Evolutionary conservation across 306 rosid genomes (phyloP).

Genomic region (Cicer bijugum): DNA sequence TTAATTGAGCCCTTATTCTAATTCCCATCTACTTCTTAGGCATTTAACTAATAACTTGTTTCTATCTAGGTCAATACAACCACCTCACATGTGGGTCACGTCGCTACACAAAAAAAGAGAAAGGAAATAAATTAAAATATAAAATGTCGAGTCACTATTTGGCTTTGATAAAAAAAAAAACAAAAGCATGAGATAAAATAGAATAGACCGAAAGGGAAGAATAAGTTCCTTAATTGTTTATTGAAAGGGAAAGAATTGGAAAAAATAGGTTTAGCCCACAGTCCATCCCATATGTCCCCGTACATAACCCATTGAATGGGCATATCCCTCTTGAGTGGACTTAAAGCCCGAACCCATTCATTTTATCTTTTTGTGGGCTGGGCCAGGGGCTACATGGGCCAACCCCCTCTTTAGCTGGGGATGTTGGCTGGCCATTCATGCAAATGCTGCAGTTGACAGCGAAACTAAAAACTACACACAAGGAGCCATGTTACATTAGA

Average conservation of each 20-base stretch:
- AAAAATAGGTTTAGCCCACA: background rate
- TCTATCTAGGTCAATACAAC: background rate
- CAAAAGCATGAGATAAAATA: background rate
- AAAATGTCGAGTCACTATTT: background rate
- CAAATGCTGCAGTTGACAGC: too few species aligned
- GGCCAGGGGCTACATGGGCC: too few species aligned
- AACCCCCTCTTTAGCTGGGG: too few species aligned
- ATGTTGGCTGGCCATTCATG: too few species aligned
- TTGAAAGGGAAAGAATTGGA: background rate
- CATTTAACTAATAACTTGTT: too few species aligned
- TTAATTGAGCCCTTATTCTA: background rate
- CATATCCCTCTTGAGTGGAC: too few species aligned
- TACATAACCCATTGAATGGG: background rate
- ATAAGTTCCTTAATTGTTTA: background rate
- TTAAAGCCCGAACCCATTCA: too few species aligned
- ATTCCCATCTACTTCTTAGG: background rate
- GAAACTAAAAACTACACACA: too few species aligned
- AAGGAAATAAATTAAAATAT: constrained; percentile 3
- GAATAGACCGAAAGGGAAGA: background rate
- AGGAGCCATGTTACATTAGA: too few species aligned
- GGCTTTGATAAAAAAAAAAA: background rate
- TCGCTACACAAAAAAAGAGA: background rate
- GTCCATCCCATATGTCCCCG: background rate
- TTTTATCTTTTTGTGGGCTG: too few species aligned
- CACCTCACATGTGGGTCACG: background rate